These are phyloP conservation scores for Fusarium xylarioides DNA, from an alignment of 2,329 filamentous ascomycete genomes.

Conservation along the genomic window DNA sequence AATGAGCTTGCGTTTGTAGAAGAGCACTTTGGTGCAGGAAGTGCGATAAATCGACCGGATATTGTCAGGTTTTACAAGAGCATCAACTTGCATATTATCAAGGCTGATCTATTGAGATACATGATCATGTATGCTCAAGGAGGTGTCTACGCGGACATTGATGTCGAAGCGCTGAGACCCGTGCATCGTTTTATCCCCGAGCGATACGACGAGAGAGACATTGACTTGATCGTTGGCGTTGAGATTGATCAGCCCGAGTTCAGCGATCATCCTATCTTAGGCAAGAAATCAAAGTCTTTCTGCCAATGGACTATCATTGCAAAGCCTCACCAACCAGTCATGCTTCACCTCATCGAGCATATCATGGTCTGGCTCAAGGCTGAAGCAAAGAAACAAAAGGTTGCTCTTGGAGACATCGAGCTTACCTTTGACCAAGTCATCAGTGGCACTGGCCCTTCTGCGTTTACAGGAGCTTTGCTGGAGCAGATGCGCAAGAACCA, in stretches of 20 bases:
- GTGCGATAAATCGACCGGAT: conserved; percentile 70
- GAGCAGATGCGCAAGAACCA: conserved; percentile 66
- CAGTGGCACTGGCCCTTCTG: conserved; percentile 75
- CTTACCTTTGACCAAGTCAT: conserved; percentile 79
- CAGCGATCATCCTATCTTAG: conserved; percentile 69
- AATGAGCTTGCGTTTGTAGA: conserved; percentile 75
- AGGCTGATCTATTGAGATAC: conserved; percentile 74
- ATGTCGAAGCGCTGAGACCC: conserved; percentile 49
- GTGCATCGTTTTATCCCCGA: conserved; percentile 54
- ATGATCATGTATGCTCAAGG: conserved; percentile 78
- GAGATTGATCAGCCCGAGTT: conserved; percentile 77
- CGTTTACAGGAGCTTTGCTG: conserved; percentile 72
- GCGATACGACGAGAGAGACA: conserved; percentile 68
- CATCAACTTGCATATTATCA: conserved; percentile 70
- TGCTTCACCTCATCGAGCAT: conserved; percentile 73
- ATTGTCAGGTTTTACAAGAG: conserved; percentile 69
- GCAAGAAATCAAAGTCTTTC: conserved; percentile 74
- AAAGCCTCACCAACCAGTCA: conserved; percentile 72
- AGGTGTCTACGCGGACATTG: conserved; percentile 72
- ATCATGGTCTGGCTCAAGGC: conserved; percentile 73
- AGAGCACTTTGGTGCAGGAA: conserved; percentile 73
- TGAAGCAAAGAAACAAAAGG: conserved; percentile 66
- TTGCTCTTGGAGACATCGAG: conserved; percentile 66
- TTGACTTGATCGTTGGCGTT: conserved; percentile 75
- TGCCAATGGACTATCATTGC: conserved; percentile 81